A percentile compares a stretch with the other conserved stretches of the same genome.
Conservation (phyloP, 495 filamentous ascomycete species). For the Penicillium verhagenii region DNA sequence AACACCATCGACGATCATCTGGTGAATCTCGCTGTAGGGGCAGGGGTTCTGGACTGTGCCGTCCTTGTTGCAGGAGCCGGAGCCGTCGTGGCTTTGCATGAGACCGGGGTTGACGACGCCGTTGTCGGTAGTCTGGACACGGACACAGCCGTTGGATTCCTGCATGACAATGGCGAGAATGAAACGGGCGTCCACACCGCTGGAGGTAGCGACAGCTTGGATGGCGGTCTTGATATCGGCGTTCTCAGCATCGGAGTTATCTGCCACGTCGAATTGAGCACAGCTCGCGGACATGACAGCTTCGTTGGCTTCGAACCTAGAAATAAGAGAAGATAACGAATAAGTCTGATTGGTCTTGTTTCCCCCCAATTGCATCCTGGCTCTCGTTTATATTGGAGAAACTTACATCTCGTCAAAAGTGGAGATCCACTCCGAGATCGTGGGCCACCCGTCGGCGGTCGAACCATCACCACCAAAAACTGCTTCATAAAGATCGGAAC, state of each 20-base stretch:
- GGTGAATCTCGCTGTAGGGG: slow-evolving; percentile 37
- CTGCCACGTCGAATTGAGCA: slow-evolving; percentile 29
- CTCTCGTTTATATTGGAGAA: background rate
- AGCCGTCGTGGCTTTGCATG: slow-evolving; percentile 55
- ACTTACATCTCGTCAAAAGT: slow-evolving; percentile 21
- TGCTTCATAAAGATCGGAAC: slow-evolving; percentile 13
- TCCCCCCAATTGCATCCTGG: no score
- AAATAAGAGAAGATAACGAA: background rate
- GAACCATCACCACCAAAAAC: slow-evolving; percentile 24
- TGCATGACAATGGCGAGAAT: slow-evolving; percentile 60
- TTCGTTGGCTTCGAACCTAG: slow-evolving; percentile 44
- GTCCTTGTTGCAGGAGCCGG: slow-evolving; percentile 43
- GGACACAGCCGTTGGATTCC: slow-evolving; percentile 58
- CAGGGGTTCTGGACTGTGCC: slow-evolving; percentile 41
- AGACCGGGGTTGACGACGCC: slow-evolving; percentile 53
- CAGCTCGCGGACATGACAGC: slow-evolving; percentile 43
- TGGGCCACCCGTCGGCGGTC: slow-evolving; percentile 24
- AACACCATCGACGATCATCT: slow-evolving; percentile 52
- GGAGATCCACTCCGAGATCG: slow-evolving; percentile 13
- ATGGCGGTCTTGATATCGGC: slow-evolving; percentile 39
- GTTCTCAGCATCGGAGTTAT: slow-evolving; percentile 46
- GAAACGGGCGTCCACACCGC: slow-evolving; percentile 53
- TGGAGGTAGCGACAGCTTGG: slow-evolving; percentile 29
- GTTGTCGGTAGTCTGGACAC: slow-evolving; percentile 46
- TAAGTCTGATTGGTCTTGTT: background rate